Base-by-base conservation (phyloP, 1,139 yeast genomes). In the Suhomyces yuchorum region DNA sequence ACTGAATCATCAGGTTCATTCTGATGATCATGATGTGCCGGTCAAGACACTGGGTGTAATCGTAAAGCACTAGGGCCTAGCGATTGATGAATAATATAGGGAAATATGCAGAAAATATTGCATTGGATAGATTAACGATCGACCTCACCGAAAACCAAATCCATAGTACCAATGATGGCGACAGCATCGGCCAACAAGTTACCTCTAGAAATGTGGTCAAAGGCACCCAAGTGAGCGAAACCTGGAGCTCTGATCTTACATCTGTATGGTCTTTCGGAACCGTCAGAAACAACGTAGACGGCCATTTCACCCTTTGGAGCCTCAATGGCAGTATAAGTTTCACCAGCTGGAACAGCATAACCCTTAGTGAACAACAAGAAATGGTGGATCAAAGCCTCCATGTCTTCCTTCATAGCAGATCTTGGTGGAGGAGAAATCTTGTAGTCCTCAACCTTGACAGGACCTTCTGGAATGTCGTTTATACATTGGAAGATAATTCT, bases 261-360 rank as follows among this genome's bases (percentile, higher is more conserved):
- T 73, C 92, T 82, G 75, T 89, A 89, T 37, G 96, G 96, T 70
- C 96, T 82, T 74, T 89, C 96, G 50, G 87, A 73, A 48, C 96
- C 96, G 68, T 89, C 96, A 56, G 92, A 83, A 51, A 89, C 96
- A 47, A 89, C 86, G 63, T 85, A 89, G 49, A 88, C 96, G 52
- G 87, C 96, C 96, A 89, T 87, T 72, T 89, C 96, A 64, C 96
- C 96, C 81, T 89, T 89, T 67, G 96, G 96, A 33, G 96, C 96
- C 73, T 89, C 96, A 57, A 89, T 89, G 49, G 90, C 95, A 46
- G 95, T 87, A 68, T 89, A 89, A 22, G 96, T 87, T 74, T 89
- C 96, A 60, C 96, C 96, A 50, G 83, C 87, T 40, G 96, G 96
- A 37, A 89, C 96, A 43, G 87, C 84, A 67, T 83, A 88, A 57